Conservation (phyloP, 176 grass and related monocot species). For the Areca catechu region DNA sequence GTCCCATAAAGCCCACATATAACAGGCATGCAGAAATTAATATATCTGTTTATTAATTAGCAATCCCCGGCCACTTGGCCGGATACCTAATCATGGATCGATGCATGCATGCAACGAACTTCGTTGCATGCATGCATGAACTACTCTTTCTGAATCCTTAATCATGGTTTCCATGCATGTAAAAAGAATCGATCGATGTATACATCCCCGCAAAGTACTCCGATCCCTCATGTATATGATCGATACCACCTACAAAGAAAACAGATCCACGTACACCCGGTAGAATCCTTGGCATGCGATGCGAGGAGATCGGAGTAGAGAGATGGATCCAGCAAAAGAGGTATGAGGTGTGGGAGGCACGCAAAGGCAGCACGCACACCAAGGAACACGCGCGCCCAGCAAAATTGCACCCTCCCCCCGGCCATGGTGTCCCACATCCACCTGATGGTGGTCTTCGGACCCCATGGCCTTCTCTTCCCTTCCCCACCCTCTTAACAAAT, state of each 20-base stretch:
- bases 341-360: conserved; percentile 10
- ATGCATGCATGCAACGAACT: conserved; percentile 15
- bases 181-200: not conserved
- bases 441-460: not conserved
- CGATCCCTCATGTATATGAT: too few species aligned
- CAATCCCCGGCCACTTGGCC: not conserved
- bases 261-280: too few species aligned
- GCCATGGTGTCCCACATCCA: conserved; percentile 7
- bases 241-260: too few species aligned
- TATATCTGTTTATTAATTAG: too few species aligned
- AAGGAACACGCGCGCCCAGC: conserved; percentile 15
- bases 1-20: too few species aligned
- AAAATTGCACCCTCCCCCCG: not conserved
- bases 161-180: conserved; percentile 4
- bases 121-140: conserved; percentile 18
- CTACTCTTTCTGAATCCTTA: too few species aligned
- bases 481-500: not conserved
- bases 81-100: conserved; percentile 20
- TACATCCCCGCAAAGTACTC: too few species aligned
- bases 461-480: not conserved
- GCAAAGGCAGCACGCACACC: conserved; percentile 19
- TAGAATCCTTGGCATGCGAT: too few species aligned
- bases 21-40: too few species aligned
- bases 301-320: too few species aligned
- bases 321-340: too few species aligned